These are phyloP conservation scores for Aspergillus carlsbadensis DNA, from an alignment of 495 filamentous ascomycete genomes.

Conservation along the genomic window DNA sequence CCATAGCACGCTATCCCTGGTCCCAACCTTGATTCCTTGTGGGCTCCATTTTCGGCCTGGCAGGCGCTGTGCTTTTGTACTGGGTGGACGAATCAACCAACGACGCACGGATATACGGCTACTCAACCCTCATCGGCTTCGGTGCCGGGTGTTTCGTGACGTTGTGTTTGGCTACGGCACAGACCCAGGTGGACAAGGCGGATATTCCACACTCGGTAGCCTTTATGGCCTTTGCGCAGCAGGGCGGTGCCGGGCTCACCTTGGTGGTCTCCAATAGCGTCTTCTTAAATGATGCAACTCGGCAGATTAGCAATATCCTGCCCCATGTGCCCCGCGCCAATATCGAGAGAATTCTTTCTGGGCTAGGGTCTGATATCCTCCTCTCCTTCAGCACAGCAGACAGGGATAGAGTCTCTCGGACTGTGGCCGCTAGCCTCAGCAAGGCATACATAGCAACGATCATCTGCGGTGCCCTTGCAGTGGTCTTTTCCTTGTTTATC, in stretches of 20 bases:
- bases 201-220: constrained; percentile 16
- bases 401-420: neutral
- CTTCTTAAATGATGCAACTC: too few relatives aligned
- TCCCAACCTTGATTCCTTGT: constrained; percentile 46
- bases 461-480: too few relatives aligned
- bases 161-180: constrained; percentile 48
- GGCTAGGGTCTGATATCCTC: too few relatives aligned
- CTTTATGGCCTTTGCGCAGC: constrained; percentile 9
- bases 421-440: neutral
- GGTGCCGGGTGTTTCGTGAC: constrained; percentile 49
- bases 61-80: neutral
- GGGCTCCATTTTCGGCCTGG: constrained; percentile 36
- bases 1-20: constrained; percentile 41
- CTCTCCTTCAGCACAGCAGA: too few relatives aligned
- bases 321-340: too few relatives aligned
- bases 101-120: constrained; percentile 48
- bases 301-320: too few relatives aligned
- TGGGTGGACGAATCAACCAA: too few relatives aligned
- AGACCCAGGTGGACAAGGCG: constrained; percentile 39
- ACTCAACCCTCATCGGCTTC: constrained; percentile 46
- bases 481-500: too few relatives aligned
- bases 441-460: too few relatives aligned
- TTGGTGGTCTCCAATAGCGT: neutral
- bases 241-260: neutral
- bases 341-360: too few relatives aligned